Evolutionary conservation across 108 stramenopile genomes (phyloP).

Genomic region (Cyclotella kingstonii): DNA sequence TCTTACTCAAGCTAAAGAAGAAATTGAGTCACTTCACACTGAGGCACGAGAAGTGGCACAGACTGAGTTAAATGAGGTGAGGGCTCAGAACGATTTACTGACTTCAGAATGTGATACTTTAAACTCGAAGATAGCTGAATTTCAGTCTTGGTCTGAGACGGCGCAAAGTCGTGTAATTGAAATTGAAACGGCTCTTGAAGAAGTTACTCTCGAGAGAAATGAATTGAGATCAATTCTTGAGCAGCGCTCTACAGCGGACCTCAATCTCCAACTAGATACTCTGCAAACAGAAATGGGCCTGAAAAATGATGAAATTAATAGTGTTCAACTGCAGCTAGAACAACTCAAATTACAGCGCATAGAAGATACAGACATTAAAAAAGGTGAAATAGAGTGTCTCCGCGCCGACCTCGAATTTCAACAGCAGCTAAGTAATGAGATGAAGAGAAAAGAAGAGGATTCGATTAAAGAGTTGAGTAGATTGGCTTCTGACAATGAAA

Average conservation of each 20-base stretch:
- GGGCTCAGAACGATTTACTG: constrained; percentile 35
- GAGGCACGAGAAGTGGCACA: not conserved
- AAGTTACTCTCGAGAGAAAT: constrained; percentile 26
- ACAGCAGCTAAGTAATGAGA: not conserved
- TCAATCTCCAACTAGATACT: constrained; percentile 9
- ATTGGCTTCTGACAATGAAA: constrained; percentile 27
- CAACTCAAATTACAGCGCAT: constrained; percentile 15
- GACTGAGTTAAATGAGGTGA: constrained; percentile 20
- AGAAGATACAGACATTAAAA: constrained; percentile 30
- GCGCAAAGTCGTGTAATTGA: constrained; percentile 55
- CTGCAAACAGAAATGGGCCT: constrained; percentile 23
- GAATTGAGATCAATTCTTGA: constrained; percentile 18
- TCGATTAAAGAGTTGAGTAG: constrained; percentile 15
- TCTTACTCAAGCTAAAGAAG: not conserved
- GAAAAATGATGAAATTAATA: constrained; percentile 31
- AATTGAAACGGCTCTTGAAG: constrained; percentile 31
- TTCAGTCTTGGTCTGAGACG: constrained; percentile 57
- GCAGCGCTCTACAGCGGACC: constrained; percentile 10
- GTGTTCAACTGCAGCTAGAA: constrained; percentile 18
- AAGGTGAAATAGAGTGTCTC: constrained; percentile 25
- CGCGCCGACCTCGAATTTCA: constrained; percentile 16
- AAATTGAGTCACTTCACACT: constrained; percentile 1
- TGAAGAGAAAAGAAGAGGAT: not conserved
- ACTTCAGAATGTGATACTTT: constrained; percentile 33
- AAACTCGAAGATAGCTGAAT: constrained; percentile 46